Base-by-base conservation (phyloP, 768 basidiomycete genomes). In the Tulasnella sp. region DNA sequence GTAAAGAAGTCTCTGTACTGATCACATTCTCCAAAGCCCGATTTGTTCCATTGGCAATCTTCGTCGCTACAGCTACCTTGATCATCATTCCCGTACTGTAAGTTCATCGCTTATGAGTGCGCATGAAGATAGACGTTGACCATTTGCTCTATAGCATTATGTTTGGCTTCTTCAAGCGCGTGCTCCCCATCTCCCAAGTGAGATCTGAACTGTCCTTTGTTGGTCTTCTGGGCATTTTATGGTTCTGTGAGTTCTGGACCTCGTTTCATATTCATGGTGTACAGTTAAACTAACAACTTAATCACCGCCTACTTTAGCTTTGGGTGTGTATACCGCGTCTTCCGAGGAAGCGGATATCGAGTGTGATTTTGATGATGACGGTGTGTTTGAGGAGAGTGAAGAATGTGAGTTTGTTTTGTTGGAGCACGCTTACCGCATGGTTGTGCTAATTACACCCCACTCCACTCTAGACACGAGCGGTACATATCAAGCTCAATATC, bases 401-500 rank as follows among this genome's bases (percentile, higher is more conserved):
- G 72, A 77, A 27, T 65, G 76, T 50, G 75, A 80, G 48, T 76
- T 72, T 56, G 86, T 84, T 86, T 60, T 67, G 83, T 71, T 34
- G 22, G 12, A n/a, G n/a, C n/a, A n/a, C n/a, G n/a, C n/a, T n/a
- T n/a, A 19, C 28, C 24, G 22, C 37, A 12, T 33, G 35, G 15
- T 39, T 32, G 33, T n/a, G 44, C 32, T 37, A 37, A 28, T 31
- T 5, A 24, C 28, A 44, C 45, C 53, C 34, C 43, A 24, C 29
- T 43, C 48, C 33, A 27, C 7, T 16, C 15, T 59, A 88, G 86
- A 87, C 66, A 78, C 83, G 50, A 87, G 84, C 20, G 81, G 85
- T 59, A 83, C 83, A 54, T 89, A 81, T 63, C 86, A 86, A 57
- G 84, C 85, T n/a, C 86, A 87, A 70, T 88, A 87, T 63, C 77